Evolutionary conservation across 306 rosid genomes (phyloP), one percentile per base, ranked within the genome.

Genomic region (Leucaena leucocephala): DNA sequence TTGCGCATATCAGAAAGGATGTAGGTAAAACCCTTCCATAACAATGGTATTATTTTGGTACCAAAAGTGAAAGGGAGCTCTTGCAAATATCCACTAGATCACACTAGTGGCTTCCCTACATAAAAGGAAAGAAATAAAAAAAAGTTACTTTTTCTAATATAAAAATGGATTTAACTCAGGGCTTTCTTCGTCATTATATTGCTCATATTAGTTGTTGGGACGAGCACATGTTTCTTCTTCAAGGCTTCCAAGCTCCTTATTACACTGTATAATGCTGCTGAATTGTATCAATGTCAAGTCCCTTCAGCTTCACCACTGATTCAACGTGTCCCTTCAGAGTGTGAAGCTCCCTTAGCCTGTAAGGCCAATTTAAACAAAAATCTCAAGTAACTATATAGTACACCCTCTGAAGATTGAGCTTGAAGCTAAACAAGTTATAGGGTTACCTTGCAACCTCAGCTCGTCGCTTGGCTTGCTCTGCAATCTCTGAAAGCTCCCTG

Each of bases 251-350:
- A 21, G 75, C 84, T 79, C 59, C 58, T 83, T 78, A 94, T 83
- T 81, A 95, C 62, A 93, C 92, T 5, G 97, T 88, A 27, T 91
- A 92, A 55, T 90, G 92, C 49, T 86, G 90, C 65, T 89, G 93
- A 75, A 79, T 87, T 3, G 91, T 91, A 4, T 91, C 91, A 15
- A 95, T 83, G 85, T 91, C 94, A 3, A 95, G 89, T 27, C 99
- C 98, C 81, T 95, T 95, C 82, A 90, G 90, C 94, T 89, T 95
- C 83, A 89, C 99, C 68, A 90, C 97, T 0, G 97, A 93, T 81
- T 95, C 99, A 17, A 95, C 98, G 5, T 91, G 97, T 13, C 94
- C 98, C 88, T 95, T 95, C 38, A 95, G 84, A 16, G 98, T 95
- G 80, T 33, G 71, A 80, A 85, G 79, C 84, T 95, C 98, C 78